Evolutionary conservation across 148 eudicot species (phyloP).

Genomic region (Vaccinium myrtillus): DNA sequence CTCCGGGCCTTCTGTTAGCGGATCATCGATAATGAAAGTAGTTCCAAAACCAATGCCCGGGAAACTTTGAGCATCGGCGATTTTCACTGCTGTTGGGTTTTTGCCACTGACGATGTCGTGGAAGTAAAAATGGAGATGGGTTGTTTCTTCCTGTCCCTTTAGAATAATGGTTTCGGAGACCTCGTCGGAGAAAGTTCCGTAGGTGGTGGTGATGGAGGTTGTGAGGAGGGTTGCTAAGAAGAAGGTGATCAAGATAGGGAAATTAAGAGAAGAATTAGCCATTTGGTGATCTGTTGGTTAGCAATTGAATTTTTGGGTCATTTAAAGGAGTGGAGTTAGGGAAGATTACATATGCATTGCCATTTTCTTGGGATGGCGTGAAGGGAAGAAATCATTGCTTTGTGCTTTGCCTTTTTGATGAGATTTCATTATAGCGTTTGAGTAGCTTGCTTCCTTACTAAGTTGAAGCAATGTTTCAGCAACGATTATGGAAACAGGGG

Average conservation of each 20-base stretch:
- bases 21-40: slow-evolving; percentile 37
- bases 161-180: slow-evolving; percentile 10
- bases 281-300: background rate
- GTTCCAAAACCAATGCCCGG: slow-evolving; percentile 16
- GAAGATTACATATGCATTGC: background rate
- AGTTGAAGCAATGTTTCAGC: background rate
- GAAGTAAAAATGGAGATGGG: slow-evolving; percentile 44
- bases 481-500: background rate
- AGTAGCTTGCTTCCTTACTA: background rate
- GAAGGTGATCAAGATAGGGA: background rate
- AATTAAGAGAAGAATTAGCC: slow-evolving; percentile 5
- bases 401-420: background rate
- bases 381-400: slow-evolving; percentile 2
- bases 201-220: background rate
- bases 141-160: slow-evolving; percentile 26
- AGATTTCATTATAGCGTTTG: background rate
- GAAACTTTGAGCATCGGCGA: slow-evolving; percentile 23
- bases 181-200: slow-evolving; percentile 21
- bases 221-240: slow-evolving; percentile 4
- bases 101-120: slow-evolving; percentile 46
- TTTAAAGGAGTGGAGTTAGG: background rate
- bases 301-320: background rate
- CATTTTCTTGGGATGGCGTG: background rate
- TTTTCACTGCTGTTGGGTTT: slow-evolving; percentile 36
- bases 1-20: slow-evolving; percentile 34